Conservation (phyloP, 352 stramenopile genomes). For the Peronospora farinosa region DNA sequence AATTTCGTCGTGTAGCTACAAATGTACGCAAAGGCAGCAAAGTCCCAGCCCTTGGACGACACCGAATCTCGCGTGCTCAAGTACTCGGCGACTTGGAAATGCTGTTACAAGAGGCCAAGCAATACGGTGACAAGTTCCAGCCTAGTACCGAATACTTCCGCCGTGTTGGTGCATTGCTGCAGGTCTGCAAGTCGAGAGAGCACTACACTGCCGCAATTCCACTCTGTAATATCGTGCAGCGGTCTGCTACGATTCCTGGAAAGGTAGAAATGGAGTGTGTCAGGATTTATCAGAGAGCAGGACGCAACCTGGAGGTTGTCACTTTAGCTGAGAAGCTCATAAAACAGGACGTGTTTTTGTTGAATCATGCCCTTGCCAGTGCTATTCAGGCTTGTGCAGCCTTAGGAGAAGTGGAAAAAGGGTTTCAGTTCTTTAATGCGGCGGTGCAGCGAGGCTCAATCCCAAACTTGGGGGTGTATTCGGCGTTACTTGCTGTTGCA, state of each 20-base stretch:
- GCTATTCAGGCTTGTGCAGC: slow-evolving; percentile 54
- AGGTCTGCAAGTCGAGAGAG: slow-evolving; percentile 44
- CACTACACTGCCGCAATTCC: slow-evolving; percentile 52
- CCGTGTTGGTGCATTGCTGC: slow-evolving; percentile 35
- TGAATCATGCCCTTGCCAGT: slow-evolving; percentile 50
- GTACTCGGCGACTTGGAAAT: slow-evolving; percentile 35
- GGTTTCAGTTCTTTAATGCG: slow-evolving; percentile 53
- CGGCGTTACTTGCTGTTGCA: slow-evolving; percentile 49
- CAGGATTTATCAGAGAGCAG: slow-evolving; percentile 55
- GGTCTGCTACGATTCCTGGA: slow-evolving; percentile 29
- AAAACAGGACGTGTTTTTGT: slow-evolving; percentile 56
- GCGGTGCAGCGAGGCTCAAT: slow-evolving; percentile 53
- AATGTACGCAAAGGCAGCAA: slow-evolving; percentile 14
- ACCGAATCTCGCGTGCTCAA: slow-evolving; percentile 11
- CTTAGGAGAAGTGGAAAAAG: slow-evolving; percentile 42
- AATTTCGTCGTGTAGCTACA: slow-evolving; percentile 1
- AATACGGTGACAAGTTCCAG: slow-evolving; percentile 23
- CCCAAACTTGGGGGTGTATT: slow-evolving; percentile 60
- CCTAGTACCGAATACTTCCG: slow-evolving; percentile 44
- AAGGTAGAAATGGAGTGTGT: slow-evolving; percentile 52
- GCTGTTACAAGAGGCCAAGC: slow-evolving; percentile 32
- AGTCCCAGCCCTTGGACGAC: not conserved
- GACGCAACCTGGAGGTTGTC: slow-evolving; percentile 43
- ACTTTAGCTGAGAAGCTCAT: slow-evolving; percentile 47
- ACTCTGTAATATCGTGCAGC: slow-evolving; percentile 47